Base-by-base conservation (phyloP, 1,284 basidiomycete genomes). In the Psilocybe mexicana region DNA sequence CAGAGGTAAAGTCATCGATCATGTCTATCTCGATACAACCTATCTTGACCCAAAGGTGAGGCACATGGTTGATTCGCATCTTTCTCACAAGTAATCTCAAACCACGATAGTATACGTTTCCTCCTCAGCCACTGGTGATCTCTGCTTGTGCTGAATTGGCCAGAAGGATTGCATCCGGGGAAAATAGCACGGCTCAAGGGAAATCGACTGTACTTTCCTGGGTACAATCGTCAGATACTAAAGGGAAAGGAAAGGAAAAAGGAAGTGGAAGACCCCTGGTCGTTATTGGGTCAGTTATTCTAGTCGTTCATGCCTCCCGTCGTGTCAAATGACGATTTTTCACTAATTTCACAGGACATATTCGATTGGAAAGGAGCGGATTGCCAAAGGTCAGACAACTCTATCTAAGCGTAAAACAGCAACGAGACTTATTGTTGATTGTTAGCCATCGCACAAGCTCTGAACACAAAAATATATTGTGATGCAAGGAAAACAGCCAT, bases 351-450 rank as follows among this genome's bases (percentile, higher is more conserved):
- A 48, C 26, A 93, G 90, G 10, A 98, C 96, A 0, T 99, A 99
- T 72, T 94, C 93, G 0, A 94, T 99, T 54, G 96, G 96, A 52
- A 99, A 99, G 73, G 96, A 99, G 72, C 87, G 95, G 43, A 92
- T 99, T 48, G 93, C 98, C 33, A 96, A 98, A 82, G 94, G 93
- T 89, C 56, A 44, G n/a, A 44, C 24, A 8, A 7, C 45, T 40
- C 38, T 45, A 33, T 59, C 18, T n/a, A 14, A 36, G 8, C 18
- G 43, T 51, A 35, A 3, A 2, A 49, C 12, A 63, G 30, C 30
- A 6, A 23, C 49, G n/a, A 2, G 12, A 8, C 35, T 53, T 28
- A 52, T 46, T 23, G 14, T n/a, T 44, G 50, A 43, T 12, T 26
- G 24, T 14, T 63, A 94, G 94, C 92, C 0, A 87, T 98, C 23